A percentile compares a stretch with the other conserved stretches of the same genome.
phyloP scores from a whole-genome alignment of 352 stramenopile species.

The Phytophthora pluvialis region DNA sequence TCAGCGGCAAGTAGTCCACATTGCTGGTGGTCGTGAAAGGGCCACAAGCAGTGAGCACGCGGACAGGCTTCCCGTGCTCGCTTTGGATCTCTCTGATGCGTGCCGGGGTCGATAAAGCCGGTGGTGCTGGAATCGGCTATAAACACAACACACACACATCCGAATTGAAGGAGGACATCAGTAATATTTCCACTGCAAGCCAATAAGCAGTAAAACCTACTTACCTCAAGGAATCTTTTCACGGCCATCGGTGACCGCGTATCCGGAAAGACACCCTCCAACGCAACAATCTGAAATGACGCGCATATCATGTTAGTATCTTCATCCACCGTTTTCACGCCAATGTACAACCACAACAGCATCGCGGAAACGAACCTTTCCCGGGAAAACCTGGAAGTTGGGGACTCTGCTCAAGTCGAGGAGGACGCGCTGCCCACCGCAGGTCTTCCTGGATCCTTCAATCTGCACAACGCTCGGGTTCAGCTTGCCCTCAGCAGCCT shows the following conservation, averaged over 20 bases:
- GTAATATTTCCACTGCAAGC: background rate
- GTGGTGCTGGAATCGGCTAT: constrained; percentile 71
- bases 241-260: constrained; percentile 75
- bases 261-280: constrained; percentile 80
- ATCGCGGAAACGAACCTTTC: constrained; percentile 58
- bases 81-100: constrained; percentile 58
- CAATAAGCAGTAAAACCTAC: constrained; percentile 32
- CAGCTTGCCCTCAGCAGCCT: constrained; percentile 83
- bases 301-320: constrained; percentile 7
- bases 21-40: constrained; percentile 96
- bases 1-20: constrained; percentile 94
- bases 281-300: constrained; percentile 67
- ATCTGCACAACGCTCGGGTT: constrained; percentile 85
- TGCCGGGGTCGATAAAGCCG: constrained; percentile 50
- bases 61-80: constrained; percentile 51
- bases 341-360: background rate
- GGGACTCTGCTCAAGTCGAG: constrained; percentile 74
- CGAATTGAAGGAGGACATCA: background rate
- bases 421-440: constrained; percentile 80
- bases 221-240: constrained; percentile 80
- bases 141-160: constrained; percentile 3
- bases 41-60: constrained; percentile 91
- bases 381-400: constrained; percentile 82
- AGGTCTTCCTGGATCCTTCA: constrained; percentile 84
- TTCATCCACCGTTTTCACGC: background rate